These are phyloP conservation scores for Fusarium nanum DNA, from an alignment of 2,329 filamentous ascomycete genomes.

Conservation along the genomic window DNA sequence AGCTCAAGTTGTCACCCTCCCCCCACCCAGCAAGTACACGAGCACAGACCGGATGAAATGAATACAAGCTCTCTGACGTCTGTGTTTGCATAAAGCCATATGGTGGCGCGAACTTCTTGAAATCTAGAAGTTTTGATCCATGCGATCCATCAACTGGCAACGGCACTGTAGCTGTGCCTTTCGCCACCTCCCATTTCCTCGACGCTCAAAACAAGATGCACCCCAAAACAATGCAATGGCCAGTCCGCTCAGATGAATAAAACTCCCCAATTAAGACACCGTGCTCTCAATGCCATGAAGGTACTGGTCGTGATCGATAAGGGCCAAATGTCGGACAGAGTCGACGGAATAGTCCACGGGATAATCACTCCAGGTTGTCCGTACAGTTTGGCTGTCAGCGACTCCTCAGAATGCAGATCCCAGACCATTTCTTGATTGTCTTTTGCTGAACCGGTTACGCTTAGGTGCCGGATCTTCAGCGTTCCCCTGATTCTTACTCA, in stretches of 20 bases:
- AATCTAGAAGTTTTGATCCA: constrained; percentile 19
- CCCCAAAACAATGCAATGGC: constrained; percentile 41
- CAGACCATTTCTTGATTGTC: constrained; percentile 94
- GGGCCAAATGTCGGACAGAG: constrained; percentile 37
- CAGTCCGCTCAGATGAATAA: constrained; percentile 40
- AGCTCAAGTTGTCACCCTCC: neutral
- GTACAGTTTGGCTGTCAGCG: constrained; percentile 11
- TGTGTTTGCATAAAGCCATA: neutral
- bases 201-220: constrained; percentile 43
- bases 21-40: neutral
- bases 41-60: neutral
- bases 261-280: constrained; percentile 50
- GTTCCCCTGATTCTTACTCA: constrained; percentile 69
- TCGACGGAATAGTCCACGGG: constrained; percentile 25
- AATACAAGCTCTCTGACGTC: neutral
- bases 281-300: constrained; percentile 51
- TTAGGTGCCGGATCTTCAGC: constrained; percentile 65
- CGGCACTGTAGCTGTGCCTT: constrained; percentile 2
- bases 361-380: constrained; percentile 19
- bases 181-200: constrained; percentile 14
- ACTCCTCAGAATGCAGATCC: constrained; percentile 79
- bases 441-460: constrained; percentile 83
- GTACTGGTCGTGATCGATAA: constrained; percentile 43
- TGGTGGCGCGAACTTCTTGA: constrained; percentile 7
- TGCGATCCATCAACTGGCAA: constrained; percentile 7